A percentile compares a stretch with the other conserved stretches of the same genome.
Evolutionary conservation across 139 green algal species (phyloP).

Genomic region (Chlorella sp.): DNA sequence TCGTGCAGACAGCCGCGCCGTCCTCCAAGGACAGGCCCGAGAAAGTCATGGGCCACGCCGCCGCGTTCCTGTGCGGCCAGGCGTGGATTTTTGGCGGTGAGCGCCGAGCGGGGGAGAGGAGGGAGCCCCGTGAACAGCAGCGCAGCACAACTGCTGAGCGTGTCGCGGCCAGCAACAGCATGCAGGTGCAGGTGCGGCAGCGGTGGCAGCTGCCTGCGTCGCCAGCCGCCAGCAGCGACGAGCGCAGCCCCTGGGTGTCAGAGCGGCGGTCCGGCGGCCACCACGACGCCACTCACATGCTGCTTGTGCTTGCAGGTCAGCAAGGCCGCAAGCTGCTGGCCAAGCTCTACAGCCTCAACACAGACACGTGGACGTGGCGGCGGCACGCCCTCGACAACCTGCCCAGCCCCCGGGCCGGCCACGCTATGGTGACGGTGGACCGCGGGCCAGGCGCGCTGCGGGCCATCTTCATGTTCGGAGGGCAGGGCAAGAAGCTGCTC

Average conservation of each 20-base stretch:
- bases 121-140: no score
- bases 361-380: slow-evolving; percentile 26
- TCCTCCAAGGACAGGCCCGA: slow-evolving; percentile 27
- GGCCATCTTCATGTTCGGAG: slow-evolving; percentile 39
- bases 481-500: slow-evolving; percentile 43
- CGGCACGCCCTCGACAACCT: slow-evolving; percentile 3
- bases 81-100: slow-evolving; percentile 35
- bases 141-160: no score
- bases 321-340: slow-evolving; percentile 39
- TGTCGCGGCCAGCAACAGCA: no score
- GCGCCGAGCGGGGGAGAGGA: no score
- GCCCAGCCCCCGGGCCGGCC: slow-evolving; percentile 15
- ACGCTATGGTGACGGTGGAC: slow-evolving; percentile 24
- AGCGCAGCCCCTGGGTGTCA: neutral
- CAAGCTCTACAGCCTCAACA: slow-evolving; percentile 31
- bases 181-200: no score
- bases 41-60: slow-evolving; percentile 33
- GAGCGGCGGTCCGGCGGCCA: neutral
- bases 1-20: no score
- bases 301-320: slow-evolving; percentile 8
- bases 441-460: no score
- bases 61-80: slow-evolving; percentile 7
- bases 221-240: no score
- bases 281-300: neutral
- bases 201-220: no score